These are phyloP conservation scores for Leptographium flavum DNA, from an alignment of 2,329 filamentous ascomycete genomes.

Conservation along the genomic window DNA sequence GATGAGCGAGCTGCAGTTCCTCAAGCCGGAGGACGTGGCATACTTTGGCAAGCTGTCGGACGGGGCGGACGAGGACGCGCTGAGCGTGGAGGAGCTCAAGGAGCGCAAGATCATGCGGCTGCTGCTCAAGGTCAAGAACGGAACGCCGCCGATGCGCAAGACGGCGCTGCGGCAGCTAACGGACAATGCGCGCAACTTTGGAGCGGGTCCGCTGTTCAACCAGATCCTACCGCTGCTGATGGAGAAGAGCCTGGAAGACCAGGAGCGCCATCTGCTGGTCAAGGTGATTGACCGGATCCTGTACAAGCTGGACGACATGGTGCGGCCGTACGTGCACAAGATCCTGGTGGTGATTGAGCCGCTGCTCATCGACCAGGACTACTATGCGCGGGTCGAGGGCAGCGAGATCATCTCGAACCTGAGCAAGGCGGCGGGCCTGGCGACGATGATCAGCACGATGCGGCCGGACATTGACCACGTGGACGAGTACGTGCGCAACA, in stretches of 20 bases:
- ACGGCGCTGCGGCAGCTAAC: conserved; percentile 93
- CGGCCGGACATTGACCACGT: conserved; percentile 96
- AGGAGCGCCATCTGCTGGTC: conserved; percentile 93
- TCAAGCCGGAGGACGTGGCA: conserved; percentile 96
- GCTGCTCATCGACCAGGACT: conserved; percentile 97
- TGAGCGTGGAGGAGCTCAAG: conserved; percentile 91
- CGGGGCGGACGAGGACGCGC: conserved; percentile 75
- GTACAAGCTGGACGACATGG: conserved; percentile 95
- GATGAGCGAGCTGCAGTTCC: conserved; percentile 90
- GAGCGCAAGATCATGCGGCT: conserved; percentile 98
- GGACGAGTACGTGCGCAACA: conserved; percentile 97
- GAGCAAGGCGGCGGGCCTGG: conserved; percentile 87
- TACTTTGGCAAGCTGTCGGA: conserved; percentile 98
- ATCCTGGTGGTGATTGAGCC: conserved; percentile 98
- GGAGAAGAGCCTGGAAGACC: conserved; percentile 96
- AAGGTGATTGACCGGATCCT: conserved; percentile 98
- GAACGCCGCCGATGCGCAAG: conserved; percentile 96
- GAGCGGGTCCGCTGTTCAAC: conserved; percentile 86
- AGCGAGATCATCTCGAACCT: conserved; percentile 98
- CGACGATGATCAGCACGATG: conserved; percentile 99
- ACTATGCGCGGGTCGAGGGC: conserved; percentile 95
- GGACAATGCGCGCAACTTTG: conserved; percentile 93
- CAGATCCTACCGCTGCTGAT: conserved; percentile 93
- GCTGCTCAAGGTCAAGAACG: conserved; percentile 96
- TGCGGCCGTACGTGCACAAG: conserved; percentile 93